A percentile compares a stretch with the other conserved stretches of the same genome.
These are phyloP conservation scores for Umbilicaria muhlenbergii DNA, from an alignment of 495 filamentous ascomycete genomes.

Conservation along the genomic window DNA sequence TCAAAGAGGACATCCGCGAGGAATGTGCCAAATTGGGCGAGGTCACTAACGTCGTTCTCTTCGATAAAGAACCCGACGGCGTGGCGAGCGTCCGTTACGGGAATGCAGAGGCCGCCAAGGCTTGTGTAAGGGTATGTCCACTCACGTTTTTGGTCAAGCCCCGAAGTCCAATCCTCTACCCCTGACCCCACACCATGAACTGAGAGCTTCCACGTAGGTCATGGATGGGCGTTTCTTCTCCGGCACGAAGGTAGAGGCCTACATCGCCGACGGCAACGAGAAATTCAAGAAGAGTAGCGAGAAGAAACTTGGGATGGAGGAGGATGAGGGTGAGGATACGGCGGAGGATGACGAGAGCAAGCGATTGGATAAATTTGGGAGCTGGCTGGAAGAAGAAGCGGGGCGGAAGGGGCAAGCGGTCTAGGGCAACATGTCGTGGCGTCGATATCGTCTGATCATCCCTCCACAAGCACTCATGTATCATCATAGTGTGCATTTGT, in stretches of 20 bases:
- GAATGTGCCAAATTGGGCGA: conserved; percentile 77
- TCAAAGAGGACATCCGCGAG: conserved; percentile 85
- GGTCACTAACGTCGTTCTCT: conserved; percentile 83
- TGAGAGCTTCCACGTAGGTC: conserved; percentile 18
- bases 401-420: not conserved
- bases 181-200: not conserved
- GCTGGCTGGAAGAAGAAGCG: conserved; percentile 30
- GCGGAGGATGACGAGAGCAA: conserved; percentile 29
- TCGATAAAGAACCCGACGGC: conserved; percentile 78
- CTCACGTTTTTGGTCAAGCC: not conserved
- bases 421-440: too few species aligned
- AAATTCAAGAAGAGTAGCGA: conserved; percentile 55
- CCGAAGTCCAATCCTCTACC: not conserved
- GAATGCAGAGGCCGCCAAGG: conserved; percentile 49
- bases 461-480: too few species aligned
- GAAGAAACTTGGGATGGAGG: conserved; percentile 26
- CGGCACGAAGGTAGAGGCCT: conserved; percentile 58
- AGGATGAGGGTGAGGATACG: conserved; percentile 27
- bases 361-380: conserved; percentile 38
- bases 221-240: conserved; percentile 78
- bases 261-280: conserved; percentile 58
- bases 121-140: conserved; percentile 45
- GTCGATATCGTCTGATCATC: too few species aligned
- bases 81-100: conserved; percentile 71
- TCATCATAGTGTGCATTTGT: too few species aligned